These are phyloP conservation scores for Salvia sclarea DNA, from an alignment of 305 asterid genomes.

Conservation along the genomic window DNA sequence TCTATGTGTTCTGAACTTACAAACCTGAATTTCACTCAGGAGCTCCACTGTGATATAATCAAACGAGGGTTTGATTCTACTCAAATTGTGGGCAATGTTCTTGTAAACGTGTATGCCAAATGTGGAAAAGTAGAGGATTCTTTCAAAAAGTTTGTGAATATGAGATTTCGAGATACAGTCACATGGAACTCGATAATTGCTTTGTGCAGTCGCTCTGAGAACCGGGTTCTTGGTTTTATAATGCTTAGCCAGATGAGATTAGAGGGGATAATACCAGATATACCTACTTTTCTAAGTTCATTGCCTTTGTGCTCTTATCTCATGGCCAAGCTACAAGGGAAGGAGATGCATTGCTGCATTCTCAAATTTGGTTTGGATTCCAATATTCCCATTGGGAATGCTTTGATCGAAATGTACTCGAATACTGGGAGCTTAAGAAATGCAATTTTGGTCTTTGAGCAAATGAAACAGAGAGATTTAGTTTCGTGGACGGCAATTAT, in stretches of 20 bases:
- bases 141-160: conserved; percentile 62
- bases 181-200: conserved; percentile 84
- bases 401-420: conserved; percentile 84
- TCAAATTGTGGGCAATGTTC: conserved; percentile 60
- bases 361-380: conserved; percentile 60
- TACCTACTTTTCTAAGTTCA: conserved; percentile 59
- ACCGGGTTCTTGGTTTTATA: conserved; percentile 54
- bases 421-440: conserved; percentile 58
- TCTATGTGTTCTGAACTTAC: conserved; percentile 45
- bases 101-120: conserved; percentile 74
- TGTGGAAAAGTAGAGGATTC: conserved; percentile 58
- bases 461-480: conserved; percentile 63
- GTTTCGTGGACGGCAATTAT: conserved; percentile 81
- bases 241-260: conserved; percentile 69
- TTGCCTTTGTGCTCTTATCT: conserved; percentile 71
- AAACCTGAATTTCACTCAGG: conserved; percentile 42
- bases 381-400: conserved; percentile 57
- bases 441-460: conserved; percentile 54
- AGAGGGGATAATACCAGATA: conserved; percentile 60
- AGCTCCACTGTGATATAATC: conserved; percentile 59
- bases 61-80: conserved; percentile 63
- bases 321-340: conserved; percentile 75
- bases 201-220: conserved; percentile 57
- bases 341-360: conserved; percentile 78
- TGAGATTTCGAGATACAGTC: conserved; percentile 61